Percentiles rank a stretch among this genome's conserved stretches.
Evolutionary conservation across 192 early-diverging fungal genomes (phyloP).

Genomic region (Coemansia sp.): DNA sequence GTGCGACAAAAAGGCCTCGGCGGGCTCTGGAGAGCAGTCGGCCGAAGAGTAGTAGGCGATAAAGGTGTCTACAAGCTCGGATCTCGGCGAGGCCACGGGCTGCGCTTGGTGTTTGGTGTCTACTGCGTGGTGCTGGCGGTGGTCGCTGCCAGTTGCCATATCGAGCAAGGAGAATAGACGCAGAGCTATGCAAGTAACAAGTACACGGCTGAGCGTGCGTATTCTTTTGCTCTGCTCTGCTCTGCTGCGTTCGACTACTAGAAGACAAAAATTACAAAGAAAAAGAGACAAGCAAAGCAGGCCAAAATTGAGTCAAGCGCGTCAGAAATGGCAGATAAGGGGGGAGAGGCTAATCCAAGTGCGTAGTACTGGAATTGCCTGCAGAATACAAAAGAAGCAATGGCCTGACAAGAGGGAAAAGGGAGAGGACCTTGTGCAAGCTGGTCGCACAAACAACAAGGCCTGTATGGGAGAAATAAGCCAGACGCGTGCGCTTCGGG

Average conservation of each 20-base stretch:
- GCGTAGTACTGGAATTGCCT: background rate
- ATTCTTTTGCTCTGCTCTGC: no score
- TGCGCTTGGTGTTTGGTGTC: constrained; percentile 6
- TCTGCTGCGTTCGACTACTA: background rate
- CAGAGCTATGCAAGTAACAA: background rate
- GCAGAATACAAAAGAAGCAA: background rate
- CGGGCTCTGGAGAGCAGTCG: background rate
- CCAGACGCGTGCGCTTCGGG: constrained; percentile 1
- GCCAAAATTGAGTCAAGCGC: background rate
- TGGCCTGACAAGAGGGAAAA: background rate
- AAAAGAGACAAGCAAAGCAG: background rate
- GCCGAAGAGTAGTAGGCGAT: constrained; percentile 35
- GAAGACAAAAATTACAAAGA: background rate
- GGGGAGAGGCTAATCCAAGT: background rate
- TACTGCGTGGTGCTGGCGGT: constrained; percentile 13
- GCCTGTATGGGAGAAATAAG: background rate
- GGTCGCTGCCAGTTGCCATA: constrained; percentile 33
- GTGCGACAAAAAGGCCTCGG: constrained; percentile 7
- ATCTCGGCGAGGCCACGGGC: constrained; percentile 16
- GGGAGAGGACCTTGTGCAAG: constrained; percentile 4
- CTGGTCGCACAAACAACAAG: background rate
- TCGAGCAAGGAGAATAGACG: background rate
- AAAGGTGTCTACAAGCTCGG: constrained; percentile 36
- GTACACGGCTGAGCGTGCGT: no score
- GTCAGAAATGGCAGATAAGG: background rate